Evolutionary conservation across 2,329 filamentous ascomycete species (phyloP).

Genomic region (Thermoascus crustaceus): DNA sequence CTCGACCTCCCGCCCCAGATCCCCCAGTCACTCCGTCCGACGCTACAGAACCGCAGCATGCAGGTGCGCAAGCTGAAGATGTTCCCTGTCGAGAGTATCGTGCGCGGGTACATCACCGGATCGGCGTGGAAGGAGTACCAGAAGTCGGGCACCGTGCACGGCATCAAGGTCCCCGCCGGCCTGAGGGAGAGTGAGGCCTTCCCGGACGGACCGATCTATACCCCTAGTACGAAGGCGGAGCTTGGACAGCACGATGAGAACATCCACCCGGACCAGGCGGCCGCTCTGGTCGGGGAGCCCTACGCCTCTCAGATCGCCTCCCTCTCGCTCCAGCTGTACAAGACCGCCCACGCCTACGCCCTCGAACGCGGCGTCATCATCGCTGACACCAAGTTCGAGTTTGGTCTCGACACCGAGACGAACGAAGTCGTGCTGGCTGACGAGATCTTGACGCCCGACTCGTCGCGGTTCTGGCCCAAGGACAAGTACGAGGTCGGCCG

Average conservation of each 20-base stretch:
- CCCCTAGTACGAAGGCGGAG: conserved; percentile 79
- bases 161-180: conserved; percentile 59
- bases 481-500: conserved; percentile 63
- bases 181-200: conserved; percentile 64
- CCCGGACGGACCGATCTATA: conserved; percentile 59
- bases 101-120: conserved; percentile 85
- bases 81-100: conserved; percentile 73
- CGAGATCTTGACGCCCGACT: conserved; percentile 78
- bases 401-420: conserved; percentile 57
- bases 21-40: conserved; percentile 40
- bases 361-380: conserved; percentile 62
- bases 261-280: conserved; percentile 61
- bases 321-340: conserved; percentile 58
- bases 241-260: conserved; percentile 76
- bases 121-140: conserved; percentile 75
- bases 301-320: conserved; percentile 59
- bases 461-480: conserved; percentile 77
- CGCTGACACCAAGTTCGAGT: conserved; percentile 71
- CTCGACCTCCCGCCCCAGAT: conserved; percentile 47
- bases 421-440: conserved; percentile 68
- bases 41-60: conserved; percentile 63
- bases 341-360: conserved; percentile 37
- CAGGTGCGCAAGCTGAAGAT: conserved; percentile 64
- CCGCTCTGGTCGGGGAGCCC: conserved; percentile 54
- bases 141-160: conserved; percentile 68